Base-by-base conservation (phyloP, 495 filamentous ascomycete genomes). In the Aspergillus asperescens region DNA sequence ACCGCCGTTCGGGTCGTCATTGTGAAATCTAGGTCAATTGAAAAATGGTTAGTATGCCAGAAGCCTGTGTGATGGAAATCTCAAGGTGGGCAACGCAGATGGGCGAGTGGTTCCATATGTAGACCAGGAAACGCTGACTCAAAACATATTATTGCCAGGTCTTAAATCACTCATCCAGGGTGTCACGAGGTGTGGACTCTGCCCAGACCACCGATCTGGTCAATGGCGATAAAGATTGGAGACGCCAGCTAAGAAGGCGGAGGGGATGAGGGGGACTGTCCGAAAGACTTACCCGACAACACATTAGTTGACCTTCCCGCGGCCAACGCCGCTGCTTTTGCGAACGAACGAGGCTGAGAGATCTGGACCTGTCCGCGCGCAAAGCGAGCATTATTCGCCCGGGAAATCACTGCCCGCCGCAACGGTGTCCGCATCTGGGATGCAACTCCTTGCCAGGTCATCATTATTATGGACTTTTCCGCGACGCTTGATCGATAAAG, bases 381-480 rank as follows among this genome's bases (percentile, higher is more conserved):
- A 24, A 54, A 20, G 29, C 44, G 24, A 39, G 59, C 60, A 23
- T 58, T 59, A 67, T 62, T 67, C 61, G 66, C 61, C 66, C 67
- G 69, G 69, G 62, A 66, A 56, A 63, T 44, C 15, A 54, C 45
- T 19, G 59, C 51, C 53, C 50, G 50, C 45, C 67, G 61, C 38
- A 67, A 54, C 69, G 69, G 67, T 43, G 66, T 64, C 68, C 68
- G 67, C 59, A 64, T 32, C 41, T 56, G 63, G 39, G 64, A 59
- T 40, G 64, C 63, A 53, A 74, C 58, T 54, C 60, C 66, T 62
- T 66, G 66, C 64, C 64, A 66, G 63, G 64, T 62, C 69, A 72
- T 74, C 47, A 15, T 7, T 16, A 5, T 7, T 16, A 23, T 43
- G 23, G 28, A 34, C 42, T 37, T 45, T 42, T 52, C 10, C 24